A percentile compares a stretch with the other conserved stretches of the same genome.
phyloP scores from a whole-genome alignment of 352 stramenopile genomes.

The Globisporangium cylindrosporum region DNA sequence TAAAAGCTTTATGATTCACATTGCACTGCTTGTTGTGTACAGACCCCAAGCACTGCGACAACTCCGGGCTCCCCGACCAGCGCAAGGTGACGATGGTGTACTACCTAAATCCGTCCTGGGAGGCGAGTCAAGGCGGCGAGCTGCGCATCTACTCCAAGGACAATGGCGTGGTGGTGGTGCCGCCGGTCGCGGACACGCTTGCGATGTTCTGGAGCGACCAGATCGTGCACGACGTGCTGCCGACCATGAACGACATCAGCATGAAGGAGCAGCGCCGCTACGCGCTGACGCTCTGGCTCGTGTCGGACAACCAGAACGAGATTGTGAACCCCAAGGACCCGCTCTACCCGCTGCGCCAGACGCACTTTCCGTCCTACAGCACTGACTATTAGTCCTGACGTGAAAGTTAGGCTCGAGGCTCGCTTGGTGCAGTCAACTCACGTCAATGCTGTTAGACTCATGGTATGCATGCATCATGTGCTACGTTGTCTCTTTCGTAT shows the following conservation, averaged over 20 bases:
- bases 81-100: conserved; percentile 73
- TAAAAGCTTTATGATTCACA: background rate
- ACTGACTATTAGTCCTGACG: conserved; percentile 12
- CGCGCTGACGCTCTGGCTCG: conserved; percentile 89
- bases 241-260: conserved; percentile 40
- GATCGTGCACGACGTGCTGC: conserved; percentile 82
- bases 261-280: conserved; percentile 39
- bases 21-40: background rate
- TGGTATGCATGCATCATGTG: background rate
- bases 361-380: conserved; percentile 32
- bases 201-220: conserved; percentile 88
- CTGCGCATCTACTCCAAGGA: conserved; percentile 46
- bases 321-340: conserved; percentile 43
- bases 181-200: conserved; percentile 68
- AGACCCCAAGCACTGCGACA: conserved; percentile 60
- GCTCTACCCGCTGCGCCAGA: conserved; percentile 31
- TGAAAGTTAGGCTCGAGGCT: background rate
- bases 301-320: conserved; percentile 41
- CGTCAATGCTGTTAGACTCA: background rate
- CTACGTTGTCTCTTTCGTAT: background rate
- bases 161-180: conserved; percentile 43
- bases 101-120: conserved; percentile 74
- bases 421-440: background rate
- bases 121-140: conserved; percentile 44
- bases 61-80: conserved; percentile 42